These are phyloP conservation scores for Tetrahymena malaccensis DNA, from an alignment of 73 alveolate genomes.

Conservation along the genomic window DNA sequence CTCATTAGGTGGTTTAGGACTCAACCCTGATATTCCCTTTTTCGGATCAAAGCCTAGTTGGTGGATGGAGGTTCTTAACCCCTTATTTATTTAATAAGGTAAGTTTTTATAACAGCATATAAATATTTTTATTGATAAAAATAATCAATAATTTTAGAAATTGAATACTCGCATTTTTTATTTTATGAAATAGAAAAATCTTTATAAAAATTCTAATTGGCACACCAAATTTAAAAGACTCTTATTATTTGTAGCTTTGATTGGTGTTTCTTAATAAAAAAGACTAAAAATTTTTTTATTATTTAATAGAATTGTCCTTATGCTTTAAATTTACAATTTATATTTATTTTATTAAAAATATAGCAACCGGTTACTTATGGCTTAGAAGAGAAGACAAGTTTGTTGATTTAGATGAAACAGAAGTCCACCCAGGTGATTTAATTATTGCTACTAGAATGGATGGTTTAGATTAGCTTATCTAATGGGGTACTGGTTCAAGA, in stretches of 20 bases:
- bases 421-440: slow-evolving; percentile 78
- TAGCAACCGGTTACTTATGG: slow-evolving; percentile 65
- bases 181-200: too few species aligned
- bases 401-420: slow-evolving; percentile 53
- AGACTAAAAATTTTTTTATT: too few species aligned
- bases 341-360: neutral
- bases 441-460: slow-evolving; percentile 78
- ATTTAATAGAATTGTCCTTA: too few species aligned
- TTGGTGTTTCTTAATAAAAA: too few species aligned
- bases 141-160: too few species aligned
- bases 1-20: slow-evolving; percentile 77
- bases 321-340: too few species aligned
- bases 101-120: neutral
- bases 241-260: too few species aligned
- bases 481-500: slow-evolving; percentile 88
- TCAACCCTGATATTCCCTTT: slow-evolving; percentile 62
- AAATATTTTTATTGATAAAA: too few species aligned
- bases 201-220: too few species aligned
- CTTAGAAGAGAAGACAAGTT: slow-evolving; percentile 52
- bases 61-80: slow-evolving; percentile 49
- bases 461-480: slow-evolving; percentile 83
- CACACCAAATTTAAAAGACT: too few species aligned
- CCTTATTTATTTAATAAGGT: neutral
- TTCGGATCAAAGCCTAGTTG: slow-evolving; percentile 56
- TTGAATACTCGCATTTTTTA: too few species aligned